Evolutionary conservation across 148 eudicot genomes (phyloP).

Genomic region (Rhododendron molle): DNA sequence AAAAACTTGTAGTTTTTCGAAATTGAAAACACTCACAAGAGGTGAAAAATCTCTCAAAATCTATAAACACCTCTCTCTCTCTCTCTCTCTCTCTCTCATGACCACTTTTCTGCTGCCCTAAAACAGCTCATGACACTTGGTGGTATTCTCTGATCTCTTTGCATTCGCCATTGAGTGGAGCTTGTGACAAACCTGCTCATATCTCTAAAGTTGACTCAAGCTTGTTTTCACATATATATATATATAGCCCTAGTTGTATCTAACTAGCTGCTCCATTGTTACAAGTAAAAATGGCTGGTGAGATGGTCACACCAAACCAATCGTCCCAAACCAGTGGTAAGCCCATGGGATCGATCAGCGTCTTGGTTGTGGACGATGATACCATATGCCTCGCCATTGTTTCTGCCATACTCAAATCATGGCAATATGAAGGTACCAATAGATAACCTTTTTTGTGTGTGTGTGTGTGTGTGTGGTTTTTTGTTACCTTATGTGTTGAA

Average conservation of each 20-base stretch:
- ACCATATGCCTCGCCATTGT: conserved; percentile 33
- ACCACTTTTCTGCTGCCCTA: not conserved
- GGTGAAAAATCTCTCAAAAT: not conserved
- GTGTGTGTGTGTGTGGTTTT: no score
- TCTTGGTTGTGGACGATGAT: conserved; percentile 61
- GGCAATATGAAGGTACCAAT: conserved; percentile 41
- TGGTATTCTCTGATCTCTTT: not conserved
- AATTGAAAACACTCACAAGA: not conserved
- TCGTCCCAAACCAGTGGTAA: not conserved
- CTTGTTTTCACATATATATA: not conserved
- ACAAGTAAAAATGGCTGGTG: conserved; percentile 16
- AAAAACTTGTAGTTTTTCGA: not conserved
- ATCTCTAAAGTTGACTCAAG: not conserved
- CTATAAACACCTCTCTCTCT: not conserved
- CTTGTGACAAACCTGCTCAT: not conserved
- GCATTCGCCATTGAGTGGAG: not conserved
- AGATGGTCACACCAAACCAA: not conserved
- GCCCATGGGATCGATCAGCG: conserved; percentile 19
- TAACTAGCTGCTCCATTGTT: not conserved
- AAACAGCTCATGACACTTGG: conserved; percentile 1
- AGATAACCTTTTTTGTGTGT: no score
- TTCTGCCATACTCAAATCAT: conserved; percentile 28
- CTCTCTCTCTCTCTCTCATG: not conserved
- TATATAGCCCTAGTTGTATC: not conserved
- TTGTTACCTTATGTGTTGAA: not conserved